These are phyloP conservation scores for Tripidium arundinaceum DNA, from an alignment of 202 grass and related monocot genomes.

Conservation along the genomic window DNA sequence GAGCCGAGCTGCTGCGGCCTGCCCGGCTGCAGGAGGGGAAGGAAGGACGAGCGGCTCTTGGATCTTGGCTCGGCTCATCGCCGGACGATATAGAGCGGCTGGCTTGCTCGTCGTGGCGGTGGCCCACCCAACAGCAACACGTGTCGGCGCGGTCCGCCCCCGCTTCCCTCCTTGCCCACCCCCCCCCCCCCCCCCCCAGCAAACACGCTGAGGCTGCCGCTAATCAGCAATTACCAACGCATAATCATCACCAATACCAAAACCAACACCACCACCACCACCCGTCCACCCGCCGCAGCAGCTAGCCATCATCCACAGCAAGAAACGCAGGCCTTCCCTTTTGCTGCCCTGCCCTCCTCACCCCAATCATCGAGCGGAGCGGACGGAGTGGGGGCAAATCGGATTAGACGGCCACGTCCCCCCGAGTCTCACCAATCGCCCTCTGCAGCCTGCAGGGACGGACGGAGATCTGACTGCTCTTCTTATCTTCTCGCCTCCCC, in stretches of 20 bases:
- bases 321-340: neutral
- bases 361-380: slow-evolving; percentile 4
- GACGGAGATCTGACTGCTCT: slow-evolving; percentile 19
- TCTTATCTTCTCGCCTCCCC: neutral
- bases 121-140: slow-evolving; percentile 14
- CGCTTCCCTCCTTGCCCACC: neutral
- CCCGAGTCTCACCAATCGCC: slow-evolving; percentile 1
- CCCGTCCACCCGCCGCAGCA: too few species aligned
- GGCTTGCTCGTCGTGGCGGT: neutral
- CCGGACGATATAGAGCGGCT: too few species aligned
- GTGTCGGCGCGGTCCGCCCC: slow-evolving; percentile 30
- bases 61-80: too few species aligned
- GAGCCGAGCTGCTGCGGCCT: too few species aligned
- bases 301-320: neutral
- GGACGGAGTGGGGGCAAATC: neutral
- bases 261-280: neutral
- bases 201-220: neutral
- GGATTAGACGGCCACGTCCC: slow-evolving; percentile 34
- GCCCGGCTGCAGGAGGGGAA: too few species aligned
- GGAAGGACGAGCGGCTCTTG: too few species aligned
- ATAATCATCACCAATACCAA: too few species aligned
- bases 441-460: neutral
- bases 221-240: neutral
- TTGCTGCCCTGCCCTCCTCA: neutral
- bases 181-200: too few species aligned